phyloP scores from a whole-genome alignment of 352 stramenopile genomes.

The Pilasporangium apinafurcum region DNA sequence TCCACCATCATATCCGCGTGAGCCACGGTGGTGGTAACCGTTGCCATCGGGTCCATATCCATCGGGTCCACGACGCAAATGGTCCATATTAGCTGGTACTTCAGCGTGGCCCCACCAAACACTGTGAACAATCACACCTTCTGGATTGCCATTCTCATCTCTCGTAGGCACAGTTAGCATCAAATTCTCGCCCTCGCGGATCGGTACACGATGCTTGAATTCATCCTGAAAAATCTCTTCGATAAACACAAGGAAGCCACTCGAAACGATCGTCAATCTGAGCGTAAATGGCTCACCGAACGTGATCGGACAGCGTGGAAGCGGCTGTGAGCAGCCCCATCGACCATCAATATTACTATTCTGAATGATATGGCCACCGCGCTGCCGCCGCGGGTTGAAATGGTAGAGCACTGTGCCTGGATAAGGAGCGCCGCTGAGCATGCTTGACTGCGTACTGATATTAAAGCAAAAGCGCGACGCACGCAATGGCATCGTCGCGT shows the following conservation, averaged over 20 bases:
- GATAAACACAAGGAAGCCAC: constrained; percentile 71
- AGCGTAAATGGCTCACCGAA: constrained; percentile 78
- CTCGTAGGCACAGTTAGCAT: constrained; percentile 67
- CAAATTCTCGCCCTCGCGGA: constrained; percentile 76
- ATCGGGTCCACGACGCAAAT: constrained; percentile 25
- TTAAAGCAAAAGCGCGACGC: constrained; percentile 75
- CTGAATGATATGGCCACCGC: constrained; percentile 63
- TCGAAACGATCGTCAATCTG: constrained; percentile 59
- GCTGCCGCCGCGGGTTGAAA: constrained; percentile 65
- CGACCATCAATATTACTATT: constrained; percentile 81
- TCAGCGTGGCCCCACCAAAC: constrained; percentile 83
- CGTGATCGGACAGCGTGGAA: constrained; percentile 55
- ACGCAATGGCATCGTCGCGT: constrained; percentile 56
- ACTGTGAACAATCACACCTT: constrained; percentile 70
- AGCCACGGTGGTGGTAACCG: constrained; percentile 9
- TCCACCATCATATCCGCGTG: constrained; percentile 26
- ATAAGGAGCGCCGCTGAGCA: constrained; percentile 63
- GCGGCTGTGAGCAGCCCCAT: constrained; percentile 62
- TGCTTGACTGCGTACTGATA: constrained; percentile 62
- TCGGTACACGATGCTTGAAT: constrained; percentile 80
- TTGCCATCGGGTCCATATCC: constrained; percentile 16
- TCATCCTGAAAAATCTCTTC: constrained; percentile 81
- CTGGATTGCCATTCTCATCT: constrained; percentile 67
- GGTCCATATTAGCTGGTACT: constrained; percentile 56
- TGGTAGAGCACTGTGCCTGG: constrained; percentile 77